Percentiles rank a stretch among this genome's conserved stretches.
Conservation (phyloP, 2,329 filamentous ascomycete species). For the Alternaria panax region DNA sequence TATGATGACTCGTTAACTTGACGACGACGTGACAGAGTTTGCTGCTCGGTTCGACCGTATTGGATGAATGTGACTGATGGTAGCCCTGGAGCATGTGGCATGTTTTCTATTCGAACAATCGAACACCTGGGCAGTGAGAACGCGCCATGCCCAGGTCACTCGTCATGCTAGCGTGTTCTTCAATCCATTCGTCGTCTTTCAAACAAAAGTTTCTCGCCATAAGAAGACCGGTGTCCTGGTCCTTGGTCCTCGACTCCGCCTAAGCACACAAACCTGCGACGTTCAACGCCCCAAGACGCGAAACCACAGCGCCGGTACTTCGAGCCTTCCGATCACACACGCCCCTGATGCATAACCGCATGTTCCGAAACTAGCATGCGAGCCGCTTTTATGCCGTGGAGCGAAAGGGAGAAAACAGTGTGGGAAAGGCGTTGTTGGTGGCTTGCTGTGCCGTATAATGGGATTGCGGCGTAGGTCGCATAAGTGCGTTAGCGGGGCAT, state of each 20-base stretch:
- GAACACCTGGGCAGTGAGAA: neutral
- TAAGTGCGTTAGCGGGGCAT: neutral
- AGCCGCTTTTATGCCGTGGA: neutral
- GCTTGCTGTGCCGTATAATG: constrained; percentile 1
- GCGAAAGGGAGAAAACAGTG: neutral
- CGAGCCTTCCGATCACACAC: neutral
- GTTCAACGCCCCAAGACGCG: neutral
- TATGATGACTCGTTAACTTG: neutral
- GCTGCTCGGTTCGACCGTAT: neutral
- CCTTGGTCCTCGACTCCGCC: neutral
- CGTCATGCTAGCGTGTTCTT: neutral
- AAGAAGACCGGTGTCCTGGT: neutral
- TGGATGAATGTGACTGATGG: neutral
- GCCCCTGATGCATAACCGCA: neutral
- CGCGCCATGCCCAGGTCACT: neutral
- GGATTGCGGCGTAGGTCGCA: constrained; percentile 2
- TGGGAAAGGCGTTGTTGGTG: constrained; percentile 1
- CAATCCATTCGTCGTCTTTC: neutral
- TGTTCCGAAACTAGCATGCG: neutral
- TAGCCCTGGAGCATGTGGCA: neutral
- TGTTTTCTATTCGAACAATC: neutral
- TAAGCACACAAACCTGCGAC: neutral
- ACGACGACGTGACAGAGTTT: neutral
- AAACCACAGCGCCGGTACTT: constrained; percentile 3
- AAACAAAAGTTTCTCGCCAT: neutral